These are phyloP conservation scores for Strigomonas culicis DNA, from an alignment of 208 protist genomes.

Conservation along the genomic window DNA sequence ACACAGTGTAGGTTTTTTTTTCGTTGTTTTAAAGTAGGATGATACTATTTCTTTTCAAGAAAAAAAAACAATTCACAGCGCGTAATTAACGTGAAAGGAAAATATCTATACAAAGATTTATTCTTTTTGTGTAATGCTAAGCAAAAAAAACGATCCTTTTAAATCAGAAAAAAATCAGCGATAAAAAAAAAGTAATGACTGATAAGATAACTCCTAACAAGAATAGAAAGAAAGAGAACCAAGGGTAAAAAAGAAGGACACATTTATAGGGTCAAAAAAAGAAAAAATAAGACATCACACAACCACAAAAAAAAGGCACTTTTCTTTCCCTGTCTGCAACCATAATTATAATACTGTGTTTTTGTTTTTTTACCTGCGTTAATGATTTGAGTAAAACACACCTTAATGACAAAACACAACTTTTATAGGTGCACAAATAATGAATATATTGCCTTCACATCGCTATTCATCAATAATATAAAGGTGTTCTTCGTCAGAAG, in stretches of 20 bases:
- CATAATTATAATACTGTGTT: background rate
- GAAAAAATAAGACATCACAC: background rate
- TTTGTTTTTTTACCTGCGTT: too few species aligned
- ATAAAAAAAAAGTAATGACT: slow-evolving; percentile 1
- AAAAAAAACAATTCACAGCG: background rate
- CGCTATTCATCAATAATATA: background rate
- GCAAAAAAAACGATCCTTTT: too few species aligned
- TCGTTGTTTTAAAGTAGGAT: background rate
- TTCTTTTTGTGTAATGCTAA: too few species aligned
- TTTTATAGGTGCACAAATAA: background rate
- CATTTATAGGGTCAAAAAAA: background rate
- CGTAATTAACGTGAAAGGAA: too few species aligned
- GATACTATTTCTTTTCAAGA: background rate
- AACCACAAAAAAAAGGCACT: background rate
- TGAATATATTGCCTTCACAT: background rate
- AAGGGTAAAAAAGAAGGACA: slow-evolving; percentile 9
- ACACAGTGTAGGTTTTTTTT: background rate
- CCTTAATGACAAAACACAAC: background rate
- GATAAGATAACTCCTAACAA: background rate
- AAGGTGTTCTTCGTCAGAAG: background rate
- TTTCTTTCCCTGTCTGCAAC: background rate
- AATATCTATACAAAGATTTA: too few species aligned
- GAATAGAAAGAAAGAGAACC: background rate
- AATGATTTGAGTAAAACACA: background rate
- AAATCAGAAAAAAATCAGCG: slow-evolving; percentile 5